Evolutionary conservation across 2,329 filamentous ascomycete species (phyloP), one percentile per base, ranked within the genome.

Genomic region (Aspergillus ustus): DNA sequence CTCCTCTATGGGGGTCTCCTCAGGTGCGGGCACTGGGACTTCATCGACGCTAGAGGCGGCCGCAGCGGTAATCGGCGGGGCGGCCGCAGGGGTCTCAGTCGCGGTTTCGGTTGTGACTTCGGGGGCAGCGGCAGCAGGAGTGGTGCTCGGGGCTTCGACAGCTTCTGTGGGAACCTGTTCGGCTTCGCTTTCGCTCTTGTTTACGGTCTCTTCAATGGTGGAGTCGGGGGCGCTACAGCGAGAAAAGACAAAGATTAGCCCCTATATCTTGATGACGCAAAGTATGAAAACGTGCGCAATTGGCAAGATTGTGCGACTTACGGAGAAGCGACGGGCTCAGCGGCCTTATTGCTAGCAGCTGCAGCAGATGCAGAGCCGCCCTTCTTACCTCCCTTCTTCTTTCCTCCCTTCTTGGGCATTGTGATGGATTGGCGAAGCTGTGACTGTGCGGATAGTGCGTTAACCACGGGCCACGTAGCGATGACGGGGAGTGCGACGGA

Each of bases 341-440:
- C 60, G 54, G 63, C 65, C 63, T 71, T 72, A 66, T 73, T 69
- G 28, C 8, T 53, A 13, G 61, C 59, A 4, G 67, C 66, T 17
- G 63, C 63, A 20, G 65, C 65, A 49, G 67, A 66, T 46, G 63
- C 69, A 25, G 67, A 70, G 20, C 65, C 66, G 43, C 68, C 65
- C 64, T 70, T 70, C 59, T 69, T 70, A 59, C 69, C 70, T 63
- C 72, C 74, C 66, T 73, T 69, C 22, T 52, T 25, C 61, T 70
- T 76, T 67, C 73, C 73, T 67, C 73, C 72, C 67, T 74, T 75
- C 69, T 75, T 75, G 40, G 71, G 37, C 73, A 76, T 75, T 58
- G 51, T 73, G 69, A 22, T 65, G 49, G 46, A 48, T 53, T 43
- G 56, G 60, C 34, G 13, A 37, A 53, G 51, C 50, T 46, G 57